Base-by-base conservation (phyloP, 2,329 filamentous ascomycete species). In the Colletotrichum limetticola region DNA sequence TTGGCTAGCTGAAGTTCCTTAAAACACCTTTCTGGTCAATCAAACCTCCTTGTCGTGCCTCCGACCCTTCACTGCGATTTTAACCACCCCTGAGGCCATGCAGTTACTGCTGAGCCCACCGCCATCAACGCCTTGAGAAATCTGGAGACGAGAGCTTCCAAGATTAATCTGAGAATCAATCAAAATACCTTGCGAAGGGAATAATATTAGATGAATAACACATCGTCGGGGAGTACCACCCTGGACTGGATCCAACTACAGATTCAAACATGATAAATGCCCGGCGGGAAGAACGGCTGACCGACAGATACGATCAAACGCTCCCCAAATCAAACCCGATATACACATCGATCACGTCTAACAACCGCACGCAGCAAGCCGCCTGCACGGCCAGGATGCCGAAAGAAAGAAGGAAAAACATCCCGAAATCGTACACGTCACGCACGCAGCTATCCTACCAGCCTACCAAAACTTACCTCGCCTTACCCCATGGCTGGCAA, bases 261-360 rank as follows among this genome's bases (percentile, higher is more conserved):
- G 19, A 49, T 6, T 19, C 4, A 49, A 49, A n/a, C 8, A n/a
- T 49, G 12, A 11, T 3, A 49, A 49, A 8, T 49, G 19, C 42
- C 42, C 42, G 9, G 8, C 6, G 42, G 42, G 1, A n/a, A 49
- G 7, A n/a, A n/a, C 7, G 19, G 19, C 42, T 19, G 16, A 8
- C 19, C 42, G 7, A 49, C 22, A 26, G 16, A 26, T 19, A 26
- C 22, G 19, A 37, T 26, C 26, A 22, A 30, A 53, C 46, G 60
- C 42, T 32, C 42, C 30, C 22, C 66, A 59, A 12, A 12, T 24
- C 22, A 12, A 24, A 37, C 6, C 56, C 37, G 61, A 32, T 59
- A 53, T 62, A n/a, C 19, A 53, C 64, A 58, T 59, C 59, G 66
- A 64, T 64, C 46, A 37, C 32, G 59, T 69, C 22, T 5, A 59